Conservation (phyloP, 768 basidiomycete species). For the Pulveroboletus sp. region DNA sequence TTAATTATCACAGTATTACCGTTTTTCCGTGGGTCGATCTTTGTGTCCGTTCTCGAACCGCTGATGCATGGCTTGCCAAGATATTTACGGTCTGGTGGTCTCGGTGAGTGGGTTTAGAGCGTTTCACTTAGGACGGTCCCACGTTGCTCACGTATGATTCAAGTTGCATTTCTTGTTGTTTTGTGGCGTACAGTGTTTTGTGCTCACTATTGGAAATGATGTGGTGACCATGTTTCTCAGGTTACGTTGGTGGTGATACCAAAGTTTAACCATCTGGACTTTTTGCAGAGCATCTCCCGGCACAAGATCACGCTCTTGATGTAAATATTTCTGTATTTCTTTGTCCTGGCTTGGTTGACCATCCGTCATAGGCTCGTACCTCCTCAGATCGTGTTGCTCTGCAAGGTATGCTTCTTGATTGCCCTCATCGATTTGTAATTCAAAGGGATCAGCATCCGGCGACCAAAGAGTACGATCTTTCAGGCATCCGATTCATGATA, state of each 20-base stretch:
- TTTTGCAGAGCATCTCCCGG: slow-evolving; percentile 56
- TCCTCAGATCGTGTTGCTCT: slow-evolving; percentile 61
- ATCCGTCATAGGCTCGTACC: slow-evolving; percentile 49
- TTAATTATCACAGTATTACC: too few relatives aligned
- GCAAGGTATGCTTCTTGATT: slow-evolving; percentile 44
- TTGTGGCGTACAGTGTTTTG: slow-evolving; percentile 39
- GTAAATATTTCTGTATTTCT: slow-evolving; percentile 30
- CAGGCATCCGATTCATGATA: slow-evolving; percentile 48
- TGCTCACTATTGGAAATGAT: not conserved
- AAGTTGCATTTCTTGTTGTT: slow-evolving; percentile 55
- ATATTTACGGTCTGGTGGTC: slow-evolving; percentile 59
- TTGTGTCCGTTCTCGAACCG: not conserved
- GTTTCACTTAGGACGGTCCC: not conserved
- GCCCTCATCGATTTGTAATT: not conserved
- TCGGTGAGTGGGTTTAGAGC: too few relatives aligned
- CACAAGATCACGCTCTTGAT: slow-evolving; percentile 55
- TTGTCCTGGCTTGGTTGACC: not conserved
- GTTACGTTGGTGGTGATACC: slow-evolving; percentile 56
- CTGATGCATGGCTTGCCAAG: slow-evolving; percentile 31
- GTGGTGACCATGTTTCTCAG: slow-evolving; percentile 28
- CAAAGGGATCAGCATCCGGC: slow-evolving; percentile 44
- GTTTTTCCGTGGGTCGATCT: slow-evolving; percentile 50
- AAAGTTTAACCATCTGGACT: slow-evolving; percentile 59
- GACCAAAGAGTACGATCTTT: slow-evolving; percentile 46
- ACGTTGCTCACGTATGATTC: slow-evolving; percentile 6